Evolutionary conservation across 108 stramenopile genomes (phyloP), one percentile per base, ranked within the genome.

Genomic region (Fragilaria crotonensis): DNA sequence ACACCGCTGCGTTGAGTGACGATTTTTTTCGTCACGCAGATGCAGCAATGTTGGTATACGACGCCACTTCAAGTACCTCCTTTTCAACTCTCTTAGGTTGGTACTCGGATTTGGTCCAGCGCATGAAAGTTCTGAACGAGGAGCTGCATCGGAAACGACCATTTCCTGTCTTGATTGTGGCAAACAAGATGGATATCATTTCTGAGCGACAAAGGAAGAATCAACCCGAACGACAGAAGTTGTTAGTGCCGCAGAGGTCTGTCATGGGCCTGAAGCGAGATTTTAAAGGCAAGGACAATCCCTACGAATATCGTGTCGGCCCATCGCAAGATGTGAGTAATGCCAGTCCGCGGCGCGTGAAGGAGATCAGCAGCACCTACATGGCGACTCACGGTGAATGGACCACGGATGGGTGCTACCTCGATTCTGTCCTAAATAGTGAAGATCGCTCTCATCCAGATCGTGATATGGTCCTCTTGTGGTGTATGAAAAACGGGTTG

Each of bases 401-500:
- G 70, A 65, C 64, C 5, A 75, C 66, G 36, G 83, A 77, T 52
- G 59, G 67, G 4, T 77, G 74, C 2, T 91, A 91, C 63, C 54
- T 87, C 21, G 74, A 76, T 25, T 81, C 77, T 7, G 50, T 91
- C 5, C 74, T 83, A n/a, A 71, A 52, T 20, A 69, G 81, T 2
- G 89, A 91, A 57, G 85, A 87, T 62, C 68, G 64, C 32, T 69
- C 78, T 2, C 68, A 79, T 45, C 81, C 85, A 7, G 84, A 87
- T 55, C 63, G 66, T 46, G 79, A 75, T 20, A 75, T 91, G 81
- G 81, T 91, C 0, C 31, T 78, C 41, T 60, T 87, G 1, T 91
- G 89, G 89, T 91, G 89, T 54, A 54, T 73, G 52, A 64, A 85
- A 21, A 87, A 91, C 63, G 81, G 82, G 28, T 60, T 91, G n/a